These are phyloP conservation scores for Blepharisma stoltei DNA, from an alignment of 73 alveolate species.

Conservation along the genomic window DNA sequence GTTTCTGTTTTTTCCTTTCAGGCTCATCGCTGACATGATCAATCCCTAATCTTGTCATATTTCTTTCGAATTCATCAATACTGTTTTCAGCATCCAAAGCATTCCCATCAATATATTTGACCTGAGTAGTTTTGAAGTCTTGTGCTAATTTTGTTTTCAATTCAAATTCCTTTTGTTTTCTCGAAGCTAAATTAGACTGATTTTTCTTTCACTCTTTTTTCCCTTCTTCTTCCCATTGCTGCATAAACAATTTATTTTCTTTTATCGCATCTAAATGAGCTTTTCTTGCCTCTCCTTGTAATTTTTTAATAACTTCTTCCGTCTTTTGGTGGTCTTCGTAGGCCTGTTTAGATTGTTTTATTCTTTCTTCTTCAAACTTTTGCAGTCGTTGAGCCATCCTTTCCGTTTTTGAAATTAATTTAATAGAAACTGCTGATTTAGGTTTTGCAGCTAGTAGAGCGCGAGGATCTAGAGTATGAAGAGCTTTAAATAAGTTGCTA, in stretches of 20 bases:
- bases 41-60: conserved; percentile 59
- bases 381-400: conserved; percentile 21
- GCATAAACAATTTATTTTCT: conserved; percentile 53
- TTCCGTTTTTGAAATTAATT: background rate
- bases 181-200: conserved; percentile 20
- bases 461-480: background rate
- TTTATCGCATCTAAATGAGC: conserved; percentile 36
- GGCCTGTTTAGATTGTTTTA: conserved; percentile 35
- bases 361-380: conserved; percentile 47
- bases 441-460: background rate
- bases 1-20: background rate
- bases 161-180: conserved; percentile 32
- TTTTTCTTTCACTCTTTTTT: conserved; percentile 52
- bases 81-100: conserved; percentile 45
- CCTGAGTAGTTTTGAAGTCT: conserved; percentile 35
- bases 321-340: conserved; percentile 36
- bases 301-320: conserved; percentile 33
- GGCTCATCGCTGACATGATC: conserved; percentile 27
- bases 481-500: background rate
- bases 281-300: conserved; percentile 38
- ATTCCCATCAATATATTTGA: conserved; percentile 36
- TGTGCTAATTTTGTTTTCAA: conserved; percentile 43
- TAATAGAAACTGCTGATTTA: background rate
- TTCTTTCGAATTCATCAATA: conserved; percentile 48
- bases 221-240: conserved; percentile 58